These are phyloP conservation scores for Durio zibethinus DNA, from an alignment of 345 rosid species.

Conservation along the genomic window DNA sequence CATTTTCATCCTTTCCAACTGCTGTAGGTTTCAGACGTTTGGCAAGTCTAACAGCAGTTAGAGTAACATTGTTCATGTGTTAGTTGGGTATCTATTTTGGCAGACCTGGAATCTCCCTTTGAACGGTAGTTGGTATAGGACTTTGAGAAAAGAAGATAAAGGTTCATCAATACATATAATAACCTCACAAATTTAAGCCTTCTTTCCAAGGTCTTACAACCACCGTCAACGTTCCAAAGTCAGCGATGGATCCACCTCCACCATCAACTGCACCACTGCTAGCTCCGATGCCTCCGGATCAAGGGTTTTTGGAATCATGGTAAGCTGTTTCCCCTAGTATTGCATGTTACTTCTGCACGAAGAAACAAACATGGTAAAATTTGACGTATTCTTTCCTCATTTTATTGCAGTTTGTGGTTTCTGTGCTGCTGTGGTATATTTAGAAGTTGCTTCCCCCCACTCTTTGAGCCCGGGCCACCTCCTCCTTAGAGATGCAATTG, in stretches of 20 bases:
- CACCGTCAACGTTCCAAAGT: neutral
- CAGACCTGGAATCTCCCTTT: neutral
- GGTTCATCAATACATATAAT: neutral
- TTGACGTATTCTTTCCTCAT: neutral
- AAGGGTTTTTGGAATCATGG: constrained; percentile 28
- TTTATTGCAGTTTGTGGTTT: constrained; percentile 43
- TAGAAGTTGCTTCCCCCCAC: constrained; percentile 54
- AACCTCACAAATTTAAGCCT: neutral
- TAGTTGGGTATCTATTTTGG: neutral
- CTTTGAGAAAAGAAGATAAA: constrained; percentile 10
- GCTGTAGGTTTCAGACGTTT: neutral
- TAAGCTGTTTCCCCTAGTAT: constrained; percentile 13
- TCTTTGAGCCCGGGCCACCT: constrained; percentile 49
- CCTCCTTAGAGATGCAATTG: constrained; percentile 23
- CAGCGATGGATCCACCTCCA: constrained; percentile 27
- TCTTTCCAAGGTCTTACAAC: neutral
- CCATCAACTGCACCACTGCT: constrained; percentile 38
- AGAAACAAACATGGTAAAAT: neutral
- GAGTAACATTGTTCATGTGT: neutral
- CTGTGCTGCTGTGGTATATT: constrained; percentile 55
- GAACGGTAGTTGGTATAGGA: constrained; percentile 17
- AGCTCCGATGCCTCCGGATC: constrained; percentile 17
- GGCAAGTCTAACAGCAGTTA: neutral
- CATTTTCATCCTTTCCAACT: neutral
- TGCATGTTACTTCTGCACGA: neutral